A percentile compares a stretch with the other conserved stretches of the same genome.
Evolutionary conservation across 768 basidiomycete species (phyloP).

Genomic region (Cyathus striatus): DNA sequence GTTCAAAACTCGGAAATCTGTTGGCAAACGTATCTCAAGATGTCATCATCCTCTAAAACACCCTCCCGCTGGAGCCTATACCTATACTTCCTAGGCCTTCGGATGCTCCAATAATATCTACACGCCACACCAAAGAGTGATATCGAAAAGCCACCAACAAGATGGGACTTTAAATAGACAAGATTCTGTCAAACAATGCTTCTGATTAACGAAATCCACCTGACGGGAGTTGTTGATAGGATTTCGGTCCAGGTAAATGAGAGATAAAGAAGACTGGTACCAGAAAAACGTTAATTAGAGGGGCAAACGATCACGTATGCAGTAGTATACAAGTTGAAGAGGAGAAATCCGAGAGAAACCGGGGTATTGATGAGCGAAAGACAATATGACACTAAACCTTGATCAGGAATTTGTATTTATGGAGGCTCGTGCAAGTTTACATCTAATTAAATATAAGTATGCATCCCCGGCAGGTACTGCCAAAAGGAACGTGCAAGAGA

Average conservation of each 20-base stretch:
- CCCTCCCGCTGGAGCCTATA: conserved; percentile 44
- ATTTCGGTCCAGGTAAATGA: conserved; percentile 42
- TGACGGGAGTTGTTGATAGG: conserved; percentile 60
- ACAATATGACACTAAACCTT: conserved; percentile 51
- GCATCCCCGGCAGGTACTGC: conserved; percentile 68
- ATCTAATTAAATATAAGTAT: conserved; percentile 64
- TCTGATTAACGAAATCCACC: conserved; percentile 49
- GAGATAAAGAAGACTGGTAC: conserved; percentile 60
- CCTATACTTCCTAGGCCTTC: conserved; percentile 41
- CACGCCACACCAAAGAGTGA: conserved; percentile 47
- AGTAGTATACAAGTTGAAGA: conserved; percentile 61
- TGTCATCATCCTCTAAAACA: conserved; percentile 50
- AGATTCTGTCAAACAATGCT: background rate
- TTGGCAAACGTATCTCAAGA: conserved; percentile 47
- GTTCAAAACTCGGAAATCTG: background rate
- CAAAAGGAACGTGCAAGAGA: conserved; percentile 51
- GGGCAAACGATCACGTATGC: conserved; percentile 51
- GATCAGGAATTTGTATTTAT: background rate
- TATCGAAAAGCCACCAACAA: conserved; percentile 38
- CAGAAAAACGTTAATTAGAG: conserved; percentile 64
- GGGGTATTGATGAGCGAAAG: conserved; percentile 51
- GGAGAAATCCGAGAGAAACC: conserved; percentile 56
- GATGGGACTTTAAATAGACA: conserved; percentile 38
- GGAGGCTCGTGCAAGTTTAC: conserved; percentile 23
- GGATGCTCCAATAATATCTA: conserved; percentile 50